Evolutionary conservation across 257 asterid species (phyloP).

Genomic region (Thymus mandschuricus): DNA sequence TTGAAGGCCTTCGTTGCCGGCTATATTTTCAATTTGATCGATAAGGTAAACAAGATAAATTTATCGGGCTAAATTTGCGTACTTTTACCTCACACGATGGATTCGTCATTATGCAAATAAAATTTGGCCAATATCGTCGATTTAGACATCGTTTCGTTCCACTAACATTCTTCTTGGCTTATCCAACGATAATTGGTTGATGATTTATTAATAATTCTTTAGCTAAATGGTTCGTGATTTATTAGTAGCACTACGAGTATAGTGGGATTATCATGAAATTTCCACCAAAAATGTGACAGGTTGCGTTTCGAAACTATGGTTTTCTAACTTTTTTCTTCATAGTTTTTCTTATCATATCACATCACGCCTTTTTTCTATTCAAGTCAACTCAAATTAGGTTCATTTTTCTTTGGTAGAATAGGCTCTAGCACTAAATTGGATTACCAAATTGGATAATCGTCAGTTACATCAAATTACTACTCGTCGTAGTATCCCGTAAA

Average conservation of each 20-base stretch:
- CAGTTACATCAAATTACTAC: too few relatives aligned
- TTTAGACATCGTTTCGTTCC: slow-evolving; percentile 2
- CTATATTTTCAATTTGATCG: too few relatives aligned
- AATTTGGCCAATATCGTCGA: neutral
- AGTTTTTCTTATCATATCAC: neutral
- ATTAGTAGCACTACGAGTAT: slow-evolving; percentile 15
- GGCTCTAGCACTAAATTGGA: too few relatives aligned
- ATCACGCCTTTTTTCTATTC: neutral
- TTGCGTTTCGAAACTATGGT: slow-evolving; percentile 13
- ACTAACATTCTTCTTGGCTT: neutral
- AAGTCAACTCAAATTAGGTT: neutral
- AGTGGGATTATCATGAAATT: slow-evolving; percentile 15
- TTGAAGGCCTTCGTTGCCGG: too few relatives aligned
- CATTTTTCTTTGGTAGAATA: neutral
- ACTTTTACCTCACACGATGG: too few relatives aligned
- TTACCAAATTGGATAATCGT: too few relatives aligned
- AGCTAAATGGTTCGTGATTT: slow-evolving; percentile 18
- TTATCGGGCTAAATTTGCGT: too few relatives aligned
- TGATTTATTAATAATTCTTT: neutral
- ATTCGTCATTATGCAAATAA: neutral
- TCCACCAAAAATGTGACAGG: slow-evolving; percentile 16
- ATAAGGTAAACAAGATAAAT: too few relatives aligned
- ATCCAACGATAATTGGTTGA: slow-evolving; percentile 12
- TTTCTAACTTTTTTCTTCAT: neutral
- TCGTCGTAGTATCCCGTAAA: too few relatives aligned